phyloP scores from a whole-genome alignment of 2,329 filamentous ascomycete species.

The Lasiodiplodia citricola region DNA sequence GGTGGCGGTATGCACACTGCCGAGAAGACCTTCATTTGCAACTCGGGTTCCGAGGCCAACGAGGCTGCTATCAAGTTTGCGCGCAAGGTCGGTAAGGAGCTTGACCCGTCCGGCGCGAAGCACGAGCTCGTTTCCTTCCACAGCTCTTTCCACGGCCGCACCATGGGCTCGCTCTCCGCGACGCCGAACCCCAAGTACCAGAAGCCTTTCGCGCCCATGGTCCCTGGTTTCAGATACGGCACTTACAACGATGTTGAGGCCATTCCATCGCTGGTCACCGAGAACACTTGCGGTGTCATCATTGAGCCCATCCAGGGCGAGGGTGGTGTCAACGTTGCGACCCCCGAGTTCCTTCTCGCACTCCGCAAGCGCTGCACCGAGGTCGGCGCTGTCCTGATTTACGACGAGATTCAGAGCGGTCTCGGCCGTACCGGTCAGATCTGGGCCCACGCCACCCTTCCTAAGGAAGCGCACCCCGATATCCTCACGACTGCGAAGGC shows the following conservation, averaged over 20 bases:
- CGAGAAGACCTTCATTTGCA: conserved; percentile 86
- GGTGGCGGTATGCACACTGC: conserved; percentile 84
- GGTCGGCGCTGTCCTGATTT: conserved; percentile 87
- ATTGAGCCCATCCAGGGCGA: conserved; percentile 98
- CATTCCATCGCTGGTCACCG: conserved; percentile 76
- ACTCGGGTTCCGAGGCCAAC: conserved; percentile 96
- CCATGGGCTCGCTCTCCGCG: conserved; percentile 93
- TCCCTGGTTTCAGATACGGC: conserved; percentile 89
- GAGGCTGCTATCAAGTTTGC: conserved; percentile 98
- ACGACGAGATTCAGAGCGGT: conserved; percentile 97
- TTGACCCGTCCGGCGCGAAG: conserved; percentile 75
- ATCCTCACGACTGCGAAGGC: conserved; percentile 95
- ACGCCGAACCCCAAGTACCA: conserved; percentile 99
- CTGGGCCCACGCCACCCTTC: conserved; percentile 83
- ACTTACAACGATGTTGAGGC: conserved; percentile 80
- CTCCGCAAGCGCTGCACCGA: conserved; percentile 84
- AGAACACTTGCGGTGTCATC: conserved; percentile 90
- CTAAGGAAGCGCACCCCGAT: conserved; percentile 84
- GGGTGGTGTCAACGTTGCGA: conserved; percentile 86
- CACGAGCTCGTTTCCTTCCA: conserved; percentile 88
- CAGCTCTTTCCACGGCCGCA: conserved; percentile 93
- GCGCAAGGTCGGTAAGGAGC: conserved; percentile 81
- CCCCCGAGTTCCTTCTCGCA: conserved; percentile 79
- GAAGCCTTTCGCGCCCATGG: conserved; percentile 90
- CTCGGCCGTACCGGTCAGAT: conserved; percentile 83